These are phyloP conservation scores for Venturia nashicola DNA, from an alignment of 2,329 filamentous ascomycete species.

Conservation along the genomic window DNA sequence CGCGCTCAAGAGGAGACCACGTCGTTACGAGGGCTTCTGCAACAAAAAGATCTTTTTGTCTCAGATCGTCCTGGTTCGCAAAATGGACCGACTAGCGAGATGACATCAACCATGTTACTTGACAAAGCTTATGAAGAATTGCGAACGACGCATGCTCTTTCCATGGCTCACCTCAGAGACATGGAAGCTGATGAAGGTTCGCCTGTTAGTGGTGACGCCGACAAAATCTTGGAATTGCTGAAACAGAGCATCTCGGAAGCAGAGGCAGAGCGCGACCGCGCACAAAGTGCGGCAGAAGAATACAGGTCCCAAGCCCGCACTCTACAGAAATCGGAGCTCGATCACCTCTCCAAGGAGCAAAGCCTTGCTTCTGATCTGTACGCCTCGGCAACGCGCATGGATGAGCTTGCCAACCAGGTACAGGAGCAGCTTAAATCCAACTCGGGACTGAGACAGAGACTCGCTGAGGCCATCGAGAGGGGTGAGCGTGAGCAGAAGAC, in stretches of 20 bases:
- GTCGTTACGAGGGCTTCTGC: constrained; percentile 64
- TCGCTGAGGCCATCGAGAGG: constrained; percentile 66
- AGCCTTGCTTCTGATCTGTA: constrained; percentile 57
- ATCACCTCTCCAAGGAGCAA: constrained; percentile 46
- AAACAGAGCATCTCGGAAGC: constrained; percentile 57
- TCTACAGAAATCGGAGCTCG: constrained; percentile 44
- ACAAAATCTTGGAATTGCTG: constrained; percentile 50
- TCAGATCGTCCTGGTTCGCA: constrained; percentile 40
- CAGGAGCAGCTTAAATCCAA: constrained; percentile 72
- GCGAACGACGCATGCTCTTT: constrained; percentile 56
- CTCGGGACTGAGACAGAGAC: constrained; percentile 58
- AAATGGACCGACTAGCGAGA: constrained; percentile 15
- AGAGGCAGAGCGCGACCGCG: constrained; percentile 60
- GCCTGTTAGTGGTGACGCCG: constrained; percentile 35
- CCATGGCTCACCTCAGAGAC: constrained; percentile 52
- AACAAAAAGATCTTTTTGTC: constrained; percentile 71
- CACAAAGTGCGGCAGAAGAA: constrained; percentile 49
- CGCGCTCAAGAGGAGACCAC: constrained; percentile 86
- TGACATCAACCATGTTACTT: constrained; percentile 49
- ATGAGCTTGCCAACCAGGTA: constrained; percentile 68
- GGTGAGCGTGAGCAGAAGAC: constrained; percentile 74
- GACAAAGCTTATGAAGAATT: constrained; percentile 64
- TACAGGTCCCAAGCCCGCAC: constrained; percentile 50
- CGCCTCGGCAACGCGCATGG: constrained; percentile 63
- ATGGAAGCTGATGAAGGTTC: constrained; percentile 40